A percentile compares a stretch with the other conserved stretches of the same genome.
phyloP scores from a whole-genome alignment of 805 yeast species.

The Candida parachauliodes region DNA sequence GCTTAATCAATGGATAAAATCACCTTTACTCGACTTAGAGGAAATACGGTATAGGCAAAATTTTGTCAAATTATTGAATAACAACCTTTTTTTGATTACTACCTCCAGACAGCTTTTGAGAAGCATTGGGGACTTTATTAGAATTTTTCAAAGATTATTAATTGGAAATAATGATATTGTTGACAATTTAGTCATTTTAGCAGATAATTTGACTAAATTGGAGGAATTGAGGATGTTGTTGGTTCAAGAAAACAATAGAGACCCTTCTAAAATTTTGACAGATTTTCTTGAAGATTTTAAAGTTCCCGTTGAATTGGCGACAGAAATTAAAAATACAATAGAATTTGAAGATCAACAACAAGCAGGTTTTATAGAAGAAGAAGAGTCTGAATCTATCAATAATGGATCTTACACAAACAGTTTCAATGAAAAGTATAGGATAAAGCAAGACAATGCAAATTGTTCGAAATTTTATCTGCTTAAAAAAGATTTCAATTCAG shows the following conservation, averaged over 20 bases:
- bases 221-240: slow-evolving; percentile 18
- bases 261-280: slow-evolving; percentile 19
- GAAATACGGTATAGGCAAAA: slow-evolving; percentile 52
- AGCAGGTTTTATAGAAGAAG: slow-evolving; percentile 4
- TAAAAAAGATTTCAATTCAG: slow-evolving; percentile 29
- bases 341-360: slow-evolving; percentile 21
- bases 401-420: slow-evolving; percentile 18
- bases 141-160: slow-evolving; percentile 53
- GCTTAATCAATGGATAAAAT: slow-evolving; percentile 76
- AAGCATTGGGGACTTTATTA: slow-evolving; percentile 52
- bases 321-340: slow-evolving; percentile 37
- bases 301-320: slow-evolving; percentile 40
- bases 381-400: slow-evolving; percentile 5
- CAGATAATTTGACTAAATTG: slow-evolving; percentile 28
- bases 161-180: slow-evolving; percentile 33
- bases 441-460: slow-evolving; percentile 1
- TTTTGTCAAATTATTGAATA: slow-evolving; percentile 30
- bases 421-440: slow-evolving; percentile 19
- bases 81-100: slow-evolving; percentile 17
- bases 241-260: slow-evolving; percentile 12
- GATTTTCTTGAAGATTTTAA: slow-evolving; percentile 23
- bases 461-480: slow-evolving; percentile 22
- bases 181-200: slow-evolving; percentile 25
- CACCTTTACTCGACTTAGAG: slow-evolving; percentile 62
- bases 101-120: slow-evolving; percentile 34